Evolutionary conservation across 2,329 filamentous ascomycete genomes (phyloP).

Genomic region (Claviceps africana): DNA sequence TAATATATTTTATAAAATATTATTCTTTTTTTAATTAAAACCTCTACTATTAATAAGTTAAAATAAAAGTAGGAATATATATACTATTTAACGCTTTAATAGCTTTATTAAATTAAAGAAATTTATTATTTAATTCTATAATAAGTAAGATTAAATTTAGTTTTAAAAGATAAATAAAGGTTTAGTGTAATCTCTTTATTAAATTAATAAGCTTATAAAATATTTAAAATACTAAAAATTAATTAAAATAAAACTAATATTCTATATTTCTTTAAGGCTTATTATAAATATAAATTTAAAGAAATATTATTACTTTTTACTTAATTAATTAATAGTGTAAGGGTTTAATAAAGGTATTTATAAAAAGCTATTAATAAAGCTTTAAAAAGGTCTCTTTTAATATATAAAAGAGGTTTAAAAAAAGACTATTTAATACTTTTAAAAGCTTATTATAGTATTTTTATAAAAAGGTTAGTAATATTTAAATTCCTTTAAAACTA

Average conservation of each 20-base stretch:
- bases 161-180: neutral
- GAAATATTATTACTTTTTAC: neutral
- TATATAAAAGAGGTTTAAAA: neutral
- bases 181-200: neutral
- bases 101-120: neutral
- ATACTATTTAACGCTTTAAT: neutral
- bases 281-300: neutral
- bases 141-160: neutral
- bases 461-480: neutral
- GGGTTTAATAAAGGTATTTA: neutral
- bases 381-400: neutral
- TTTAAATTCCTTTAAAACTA: too few relatives aligned
- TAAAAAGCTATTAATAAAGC: neutral
- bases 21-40: neutral
- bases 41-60: neutral
- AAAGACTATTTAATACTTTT: neutral
- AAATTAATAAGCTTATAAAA: neutral
- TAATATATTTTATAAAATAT: neutral
- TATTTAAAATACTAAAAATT: neutral
- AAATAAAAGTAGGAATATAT: neutral
- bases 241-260: neutral
- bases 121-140: neutral
- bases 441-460: neutral
- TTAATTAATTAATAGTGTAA: neutral
- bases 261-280: neutral